Percentiles rank a stretch among this genome's conserved stretches.
Conservation (phyloP, 1,284 basidiomycete genomes). For the Rugosomyces carneus region DNA sequence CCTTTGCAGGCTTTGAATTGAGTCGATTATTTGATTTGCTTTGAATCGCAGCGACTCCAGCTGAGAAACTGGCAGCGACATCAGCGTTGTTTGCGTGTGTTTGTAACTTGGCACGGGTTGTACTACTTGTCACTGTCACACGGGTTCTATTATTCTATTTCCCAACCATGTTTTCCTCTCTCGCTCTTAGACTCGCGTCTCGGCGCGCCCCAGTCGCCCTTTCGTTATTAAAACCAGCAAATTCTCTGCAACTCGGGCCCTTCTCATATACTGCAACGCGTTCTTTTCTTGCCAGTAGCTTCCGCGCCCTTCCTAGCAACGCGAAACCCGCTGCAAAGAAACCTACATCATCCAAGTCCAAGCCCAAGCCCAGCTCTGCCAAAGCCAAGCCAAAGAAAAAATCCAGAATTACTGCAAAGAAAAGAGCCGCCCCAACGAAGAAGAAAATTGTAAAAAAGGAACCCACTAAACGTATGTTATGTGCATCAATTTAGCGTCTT, state of each 20-base stretch:
- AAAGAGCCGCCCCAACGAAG: constrained; percentile 5
- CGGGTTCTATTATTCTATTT: too few relatives aligned
- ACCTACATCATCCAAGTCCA: constrained; percentile 2
- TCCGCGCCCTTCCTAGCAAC: constrained; percentile 7
- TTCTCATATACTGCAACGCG: constrained; percentile 12
- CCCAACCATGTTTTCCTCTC: constrained; percentile 11
- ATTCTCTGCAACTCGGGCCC: not conserved
- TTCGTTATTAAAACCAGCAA: not conserved
- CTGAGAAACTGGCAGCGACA: too few relatives aligned
- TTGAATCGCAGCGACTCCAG: constrained; percentile 72
- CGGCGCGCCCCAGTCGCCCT: constrained; percentile 3
- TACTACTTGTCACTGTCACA: too few relatives aligned
- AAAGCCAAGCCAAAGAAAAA: constrained; percentile 6
- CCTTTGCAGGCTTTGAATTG: constrained; percentile 56
- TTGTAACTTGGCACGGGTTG: too few relatives aligned
- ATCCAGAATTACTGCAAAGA: not conserved
- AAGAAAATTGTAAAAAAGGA: constrained; percentile 1
- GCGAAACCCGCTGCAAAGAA: too few relatives aligned
- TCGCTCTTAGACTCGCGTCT: constrained; percentile 9
- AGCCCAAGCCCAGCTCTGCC: too few relatives aligned
- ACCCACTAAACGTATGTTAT: constrained; percentile 9
- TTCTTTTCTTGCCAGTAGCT: constrained; percentile 15
- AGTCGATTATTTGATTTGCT: constrained; percentile 68
- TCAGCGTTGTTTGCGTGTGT: too few relatives aligned
- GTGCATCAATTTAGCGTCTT: too few relatives aligned